Evolutionary conservation across 164 flowering plant genomes (phyloP), one percentile per base, ranked within the genome.

Genomic region (Echeveria elegans): DNA sequence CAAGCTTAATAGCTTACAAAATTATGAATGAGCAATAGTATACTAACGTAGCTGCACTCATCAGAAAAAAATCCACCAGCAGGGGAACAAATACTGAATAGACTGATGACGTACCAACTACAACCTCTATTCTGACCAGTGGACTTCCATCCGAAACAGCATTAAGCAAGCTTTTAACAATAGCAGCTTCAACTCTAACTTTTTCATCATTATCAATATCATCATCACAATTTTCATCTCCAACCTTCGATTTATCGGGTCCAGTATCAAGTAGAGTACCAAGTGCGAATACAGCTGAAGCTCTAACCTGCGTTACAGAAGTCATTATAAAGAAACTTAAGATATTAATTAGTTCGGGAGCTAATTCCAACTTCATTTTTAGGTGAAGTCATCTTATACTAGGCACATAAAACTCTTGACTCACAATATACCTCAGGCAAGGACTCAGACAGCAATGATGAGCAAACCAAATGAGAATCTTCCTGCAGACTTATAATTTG

Each of bases 131-230:
- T 74, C 99, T 83, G 66, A 94, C 99, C 53, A 91, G 76, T 12
- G 96, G 97, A 69, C 97, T 91, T 78, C 99, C 99, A 84, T 94
- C 99, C 52, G 95, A 82, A 73, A 80, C 87, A 72, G 83, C 86
- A 82, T 68, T 83, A 71, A 89, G 74, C 69, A 94, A 83, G 78
- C 83, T 85, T 77, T 76, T 88, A 58, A 94, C 73, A 66, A 94
- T 88, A 74, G 75, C 76, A 68, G 76, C 73, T 74, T 91, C 97
- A 75, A 86, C 85, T 77, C 78, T 85, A 78, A 74, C 70, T 72
- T 85, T 94, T 82, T 90, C 93, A 78, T 56, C 47, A 43, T 90
- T 91, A 79, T 56, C 16, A 43, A 88, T 91, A 79, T 56, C 61
- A 56, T 89, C 96, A 88, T 94, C 98, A 83, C 53, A 77, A n/a